Evolutionary conservation across 1,139 yeast genomes (phyloP), one percentile per base, ranked within the genome.

Genomic region (Pichia sp.): DNA sequence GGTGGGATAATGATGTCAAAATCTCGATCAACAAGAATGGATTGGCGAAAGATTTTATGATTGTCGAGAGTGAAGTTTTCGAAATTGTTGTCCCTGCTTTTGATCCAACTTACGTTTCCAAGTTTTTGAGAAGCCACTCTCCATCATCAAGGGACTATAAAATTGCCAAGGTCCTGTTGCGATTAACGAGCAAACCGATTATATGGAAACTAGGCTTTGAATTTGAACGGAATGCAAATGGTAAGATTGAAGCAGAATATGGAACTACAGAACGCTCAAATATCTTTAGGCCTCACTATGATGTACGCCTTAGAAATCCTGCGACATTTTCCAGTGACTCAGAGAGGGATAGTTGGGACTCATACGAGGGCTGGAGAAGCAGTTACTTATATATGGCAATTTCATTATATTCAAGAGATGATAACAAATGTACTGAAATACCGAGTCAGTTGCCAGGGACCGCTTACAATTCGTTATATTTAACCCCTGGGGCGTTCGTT

Each of bases 361-460:
- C 96, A 0, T 91, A 80, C 51, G 57, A 58, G 12, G 93, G 86
- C 0, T 91, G 82, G 63, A 66, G 97, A 55, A 78, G 93, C 46
- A 77, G 84, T 37, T 85, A 77, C 50, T 66, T 87, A 13, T 95
- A 86, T 52, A 63, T 91, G 71, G 82, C 94, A 0, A 67, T 88
- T 22, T 68, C 84, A 0, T 66, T 88, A 30, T 60, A 69, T 29
- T 83, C 94, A 1, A 54, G 60, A 16, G 42, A 38, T 23, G 37
- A 38, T 17, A 38, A 35, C 16, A 43, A 43, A 22, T 38, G 39
- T 17, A 25, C 34, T 19, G 29, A 35, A 8, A 6, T 36, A 11
- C 30, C 43, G 6, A 29, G 32, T n/a, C 32, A 26, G 18, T 30
- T 46, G 2, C 30, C 33, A 11, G 46, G 42, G 1, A 20, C 36